These are phyloP conservation scores for Datisca glomerata DNA, from an alignment of 306 rosid species.

Conservation along the genomic window DNA sequence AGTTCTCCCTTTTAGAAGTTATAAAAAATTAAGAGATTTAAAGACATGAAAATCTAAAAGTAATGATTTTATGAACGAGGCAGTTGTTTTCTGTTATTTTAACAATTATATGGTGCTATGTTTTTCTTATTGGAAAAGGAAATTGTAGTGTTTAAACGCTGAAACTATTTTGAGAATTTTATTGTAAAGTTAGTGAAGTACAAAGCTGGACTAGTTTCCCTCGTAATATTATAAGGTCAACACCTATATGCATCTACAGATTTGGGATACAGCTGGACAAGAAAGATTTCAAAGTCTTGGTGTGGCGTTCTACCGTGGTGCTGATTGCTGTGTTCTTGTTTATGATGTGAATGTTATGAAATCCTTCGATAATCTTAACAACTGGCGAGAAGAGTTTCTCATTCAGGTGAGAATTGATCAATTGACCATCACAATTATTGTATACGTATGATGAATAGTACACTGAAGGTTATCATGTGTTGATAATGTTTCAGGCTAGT, in stretches of 20 bases:
- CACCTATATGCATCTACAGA: conserved; percentile 32
- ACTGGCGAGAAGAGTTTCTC: conserved; percentile 97
- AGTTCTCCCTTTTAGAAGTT: too few species aligned
- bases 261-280: conserved; percentile 99
- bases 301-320: conserved; percentile 98
- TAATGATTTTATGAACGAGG: too few species aligned
- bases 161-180: too few species aligned
- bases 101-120: too few species aligned
- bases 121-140: too few species aligned
- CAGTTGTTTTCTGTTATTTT: too few species aligned
- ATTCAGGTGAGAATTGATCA: conserved; percentile 53
- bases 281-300: conserved; percentile 99
- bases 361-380: conserved; percentile 92
- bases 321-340: conserved; percentile 98
- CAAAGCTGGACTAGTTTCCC: neutral
- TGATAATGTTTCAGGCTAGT: conserved; percentile 72
- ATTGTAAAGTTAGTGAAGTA: too few species aligned
- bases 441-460: conserved; percentile 1
- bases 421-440: neutral
- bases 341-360: conserved; percentile 96
- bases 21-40: too few species aligned
- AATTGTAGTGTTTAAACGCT: too few species aligned
- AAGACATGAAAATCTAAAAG: too few species aligned
- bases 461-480: conserved; percentile 9
- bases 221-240: conserved; percentile 1